Base-by-base conservation (phyloP, 2,329 filamentous ascomycete genomes). In the Penicillium sp. region DNA sequence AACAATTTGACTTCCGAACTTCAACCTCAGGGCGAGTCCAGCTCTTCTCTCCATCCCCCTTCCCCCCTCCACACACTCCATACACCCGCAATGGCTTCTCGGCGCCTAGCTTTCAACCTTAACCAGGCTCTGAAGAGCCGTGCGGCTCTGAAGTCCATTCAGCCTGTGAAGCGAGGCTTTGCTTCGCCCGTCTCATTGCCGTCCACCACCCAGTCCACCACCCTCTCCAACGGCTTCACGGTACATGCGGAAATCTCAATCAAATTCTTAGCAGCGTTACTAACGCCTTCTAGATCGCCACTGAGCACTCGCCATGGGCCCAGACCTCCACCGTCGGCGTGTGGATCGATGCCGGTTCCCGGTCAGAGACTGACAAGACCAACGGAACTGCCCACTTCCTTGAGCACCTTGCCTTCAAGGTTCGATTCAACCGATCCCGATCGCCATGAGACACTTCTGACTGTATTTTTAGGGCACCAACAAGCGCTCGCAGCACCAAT, bases 351-450 rank as follows among this genome's bases (percentile, higher is more conserved):
- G 93, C 95, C 77, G 94, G 94, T 76, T 97, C 92, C 79, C 86
- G 94, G 79, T 92, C 94, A 77, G 94, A 99, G 85, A 99, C 94
- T 69, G 88, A 94, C 81, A 92, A 92, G 86, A 97, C 90, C 74
- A 99, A 97, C 82, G 94, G 94, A 80, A 99, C 94, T 70, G 94
- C 94, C 73, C 94, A 99, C 83, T 99, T 99, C 85, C 87, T 99
- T 71, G 94, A 99, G 85, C 94, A 99, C 83, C 86, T 99, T 78
- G 95, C 95, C 70, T 99, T 99, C 88, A 99, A 99, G 90, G 92
- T 96, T 84, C 67, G 57, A 52, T 49, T 40, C 25, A 26, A 49
- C 51, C 42, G 43, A 23, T 27, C 20, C 22, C 37, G 33, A 33
- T n/a, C 14, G 22, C 12, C 27, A 22, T 50, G 49, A 41, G 23